Evolutionary conservation across 768 basidiomycete genomes (phyloP).

Genomic region (Termitomyces sp.): DNA sequence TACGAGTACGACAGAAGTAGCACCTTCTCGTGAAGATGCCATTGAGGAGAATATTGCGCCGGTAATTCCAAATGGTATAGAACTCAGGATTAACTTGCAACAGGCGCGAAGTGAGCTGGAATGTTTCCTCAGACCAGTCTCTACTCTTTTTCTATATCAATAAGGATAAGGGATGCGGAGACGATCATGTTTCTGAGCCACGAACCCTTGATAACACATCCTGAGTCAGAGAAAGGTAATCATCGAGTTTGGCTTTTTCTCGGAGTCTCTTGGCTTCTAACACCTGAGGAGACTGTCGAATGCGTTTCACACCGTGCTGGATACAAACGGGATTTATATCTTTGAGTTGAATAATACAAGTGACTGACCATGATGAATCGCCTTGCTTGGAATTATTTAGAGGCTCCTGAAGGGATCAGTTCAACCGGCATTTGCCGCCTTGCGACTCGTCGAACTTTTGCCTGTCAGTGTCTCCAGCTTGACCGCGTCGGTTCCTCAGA

Average conservation of each 20-base stretch:
- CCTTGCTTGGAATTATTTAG: too few relatives aligned
- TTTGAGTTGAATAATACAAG: conserved; percentile 3
- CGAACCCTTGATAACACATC: conserved; percentile 66
- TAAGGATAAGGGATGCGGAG: conserved; percentile 9
- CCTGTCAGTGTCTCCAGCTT: not conserved
- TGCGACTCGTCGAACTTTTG: conserved; percentile 4
- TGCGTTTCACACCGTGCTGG: conserved; percentile 75
- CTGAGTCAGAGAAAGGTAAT: conserved; percentile 67
- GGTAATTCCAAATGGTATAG: conserved; percentile 96
- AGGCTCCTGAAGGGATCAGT: conserved; percentile 13
- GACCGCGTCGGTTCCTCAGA: conserved; percentile 19
- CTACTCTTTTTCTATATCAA: conserved; percentile 57
- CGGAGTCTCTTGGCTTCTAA: conserved; percentile 65
- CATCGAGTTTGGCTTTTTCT: conserved; percentile 73
- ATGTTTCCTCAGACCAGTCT: conserved; percentile 73
- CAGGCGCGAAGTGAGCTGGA: conserved; percentile 73
- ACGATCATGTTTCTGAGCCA: conserved; percentile 4
- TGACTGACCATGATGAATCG: conserved; percentile 17
- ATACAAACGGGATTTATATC: conserved; percentile 7
- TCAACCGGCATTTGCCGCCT: conserved; percentile 4
- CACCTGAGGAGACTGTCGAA: conserved; percentile 55
- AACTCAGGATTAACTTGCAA: conserved; percentile 91
- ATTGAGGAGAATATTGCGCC: conserved; percentile 72
- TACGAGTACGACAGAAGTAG: conserved; percentile 12
- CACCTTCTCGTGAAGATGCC: conserved; percentile 73